Base-by-base conservation (phyloP, 2,329 filamentous ascomycete genomes). In the Venturia nashicola region DNA sequence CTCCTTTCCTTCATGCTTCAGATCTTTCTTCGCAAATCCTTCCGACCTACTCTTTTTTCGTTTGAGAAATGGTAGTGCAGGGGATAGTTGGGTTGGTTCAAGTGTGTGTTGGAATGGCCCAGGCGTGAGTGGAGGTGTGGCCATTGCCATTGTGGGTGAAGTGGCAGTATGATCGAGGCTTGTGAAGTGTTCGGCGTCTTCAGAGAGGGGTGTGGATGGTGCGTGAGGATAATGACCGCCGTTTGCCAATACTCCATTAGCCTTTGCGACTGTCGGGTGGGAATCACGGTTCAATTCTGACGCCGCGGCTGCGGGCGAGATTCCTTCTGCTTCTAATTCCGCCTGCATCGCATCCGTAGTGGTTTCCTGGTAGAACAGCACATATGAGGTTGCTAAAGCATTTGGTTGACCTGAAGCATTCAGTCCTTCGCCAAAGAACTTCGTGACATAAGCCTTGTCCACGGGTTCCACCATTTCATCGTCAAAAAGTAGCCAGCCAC, bases 401-500 rank as follows among this genome's bases (percentile, higher is more conserved):
- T 78, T 77, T 62, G 79, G 71, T 18, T 72, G 71, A 18, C 72
- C 71, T 39, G 72, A 67, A 5, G 72, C 72, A 23, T 64, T 59
- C 0, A 88, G 87, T 71, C 89, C 91, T 72, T 97, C 94, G 18
- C 94, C 94, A 70, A 99, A 99, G 76, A 99, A 99, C 73, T 96
- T 97, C 68, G 88, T 85, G 44, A 99, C 94, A 71, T 95, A 99
- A 72, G 89, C 87, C 75, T 97, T 97, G 74, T 97, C 91, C 5
- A 99, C 94, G 0, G 94, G 94, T 74, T 99, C 94, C 5, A 99
- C 94, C 85, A 97, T 91, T 76, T 99, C 94, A 71, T 99, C 94
- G 69, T 99, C 94, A 70, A 99, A 99, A 6, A 99, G 78, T 51
- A 99, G 78, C 94, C 94, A 99, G 36, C 94, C 94, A 62, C 90